phyloP scores from a whole-genome alignment of 1,284 basidiomycete genomes.

The Paramarasmius palmivorus region DNA sequence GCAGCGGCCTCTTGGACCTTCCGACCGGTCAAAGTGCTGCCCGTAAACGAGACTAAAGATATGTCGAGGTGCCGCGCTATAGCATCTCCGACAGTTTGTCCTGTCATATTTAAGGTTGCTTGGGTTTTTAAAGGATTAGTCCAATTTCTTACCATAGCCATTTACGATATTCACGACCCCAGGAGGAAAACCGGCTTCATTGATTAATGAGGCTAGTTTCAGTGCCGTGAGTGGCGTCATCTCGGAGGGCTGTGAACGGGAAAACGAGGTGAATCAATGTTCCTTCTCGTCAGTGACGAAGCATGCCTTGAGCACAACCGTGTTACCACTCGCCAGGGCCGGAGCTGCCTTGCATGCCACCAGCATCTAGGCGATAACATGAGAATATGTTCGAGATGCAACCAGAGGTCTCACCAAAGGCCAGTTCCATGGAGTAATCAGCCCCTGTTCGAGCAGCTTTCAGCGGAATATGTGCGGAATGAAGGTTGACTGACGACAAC shows the following conservation, averaged over 20 bases:
- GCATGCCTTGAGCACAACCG: slow-evolving; percentile 67
- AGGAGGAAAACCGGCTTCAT: slow-evolving; percentile 60
- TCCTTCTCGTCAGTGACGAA: not conserved
- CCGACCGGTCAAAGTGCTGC: slow-evolving; percentile 61
- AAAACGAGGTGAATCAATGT: not conserved
- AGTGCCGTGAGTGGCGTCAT: slow-evolving; percentile 84
- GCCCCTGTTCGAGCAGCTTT: slow-evolving; percentile 33
- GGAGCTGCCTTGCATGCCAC: slow-evolving; percentile 80
- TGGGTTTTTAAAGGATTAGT: not conserved
- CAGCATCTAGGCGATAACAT: slow-evolving; percentile 39
- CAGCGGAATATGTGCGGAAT: not conserved
- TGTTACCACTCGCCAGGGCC: slow-evolving; percentile 82
- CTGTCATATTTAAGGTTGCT: slow-evolving; percentile 33
- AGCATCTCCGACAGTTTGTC: slow-evolving; percentile 64
- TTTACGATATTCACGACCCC: slow-evolving; percentile 78
- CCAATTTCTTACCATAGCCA: slow-evolving; percentile 51
- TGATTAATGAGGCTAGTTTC: slow-evolving; percentile 45
- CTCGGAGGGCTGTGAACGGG: slow-evolving; percentile 65
- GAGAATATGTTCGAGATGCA: not conserved
- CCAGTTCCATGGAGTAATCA: slow-evolving; percentile 71
- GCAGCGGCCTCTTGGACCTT: slow-evolving; percentile 67
- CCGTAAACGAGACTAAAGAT: slow-evolving; percentile 50
- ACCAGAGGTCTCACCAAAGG: slow-evolving; percentile 30
- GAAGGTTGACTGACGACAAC: slow-evolving; percentile 47
- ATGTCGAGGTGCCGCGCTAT: slow-evolving; percentile 50